These are phyloP conservation scores for Pilaira anomala DNA, from an alignment of 192 early-diverging fungal species.

Conservation along the genomic window DNA sequence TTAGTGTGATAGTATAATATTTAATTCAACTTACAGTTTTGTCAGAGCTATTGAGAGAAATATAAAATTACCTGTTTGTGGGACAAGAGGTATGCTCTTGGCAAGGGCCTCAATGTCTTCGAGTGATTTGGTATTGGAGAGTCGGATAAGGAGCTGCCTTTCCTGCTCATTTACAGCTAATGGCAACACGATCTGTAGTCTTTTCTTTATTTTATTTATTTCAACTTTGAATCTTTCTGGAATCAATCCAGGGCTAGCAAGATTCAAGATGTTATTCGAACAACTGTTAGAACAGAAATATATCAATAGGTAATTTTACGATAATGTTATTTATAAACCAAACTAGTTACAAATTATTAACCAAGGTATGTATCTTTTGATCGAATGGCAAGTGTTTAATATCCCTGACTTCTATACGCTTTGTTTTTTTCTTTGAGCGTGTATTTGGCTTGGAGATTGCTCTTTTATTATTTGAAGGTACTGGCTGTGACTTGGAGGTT, in stretches of 20 bases:
- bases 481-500: conserved; percentile 7
- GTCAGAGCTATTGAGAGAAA: conserved; percentile 8
- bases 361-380: conserved; percentile 5
- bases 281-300: conserved; percentile 11
- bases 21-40: conserved; percentile 17
- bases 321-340: conserved; percentile 10
- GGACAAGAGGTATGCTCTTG: conserved; percentile 13
- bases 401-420: conserved; percentile 5
- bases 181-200: not conserved
- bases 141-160: conserved; percentile 1
- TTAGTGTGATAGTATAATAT: conserved; percentile 13
- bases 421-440: conserved; percentile 7
- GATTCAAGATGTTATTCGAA: conserved; percentile 9
- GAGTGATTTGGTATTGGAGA: conserved; percentile 5
- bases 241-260: conserved; percentile 7
- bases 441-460: conserved; percentile 9
- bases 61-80: conserved; percentile 3
- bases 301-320: conserved; percentile 6
- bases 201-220: conserved; percentile 9
- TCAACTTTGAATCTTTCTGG: conserved; percentile 7
- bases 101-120: conserved; percentile 3
- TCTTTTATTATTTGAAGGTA: conserved; percentile 7
- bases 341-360: conserved; percentile 9
- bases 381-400: not conserved
- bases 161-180: conserved; percentile 5